Evolutionary conservation across 148 eudicot genomes (phyloP).

Genomic region (Fagopyrum esculentum): DNA sequence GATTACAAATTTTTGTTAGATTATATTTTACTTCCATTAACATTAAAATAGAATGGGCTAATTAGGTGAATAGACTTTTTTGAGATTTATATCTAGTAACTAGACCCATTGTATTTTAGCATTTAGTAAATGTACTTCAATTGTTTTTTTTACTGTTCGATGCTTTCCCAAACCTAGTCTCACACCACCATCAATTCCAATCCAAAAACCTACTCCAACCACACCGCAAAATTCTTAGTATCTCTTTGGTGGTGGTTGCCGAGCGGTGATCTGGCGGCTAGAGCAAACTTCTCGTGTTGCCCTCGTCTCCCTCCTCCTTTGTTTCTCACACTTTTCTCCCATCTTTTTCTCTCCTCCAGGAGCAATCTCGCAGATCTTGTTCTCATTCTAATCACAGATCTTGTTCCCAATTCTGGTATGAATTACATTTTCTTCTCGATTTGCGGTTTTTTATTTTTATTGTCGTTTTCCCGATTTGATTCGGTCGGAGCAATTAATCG

Average conservation of each 20-base stretch:
- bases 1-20: no score
- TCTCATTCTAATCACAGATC: background rate
- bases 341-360: background rate
- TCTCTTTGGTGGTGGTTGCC: constrained; percentile 6
- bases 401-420: background rate
- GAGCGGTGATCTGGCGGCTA: constrained; percentile 8
- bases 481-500: background rate
- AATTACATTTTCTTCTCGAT: background rate
- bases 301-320: background rate
- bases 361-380: background rate
- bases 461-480: background rate
- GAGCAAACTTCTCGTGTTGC: background rate
- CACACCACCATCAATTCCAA: no score
- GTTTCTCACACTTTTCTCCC: background rate
- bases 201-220: no score
- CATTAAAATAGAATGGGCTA: no score
- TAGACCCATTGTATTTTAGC: no score
- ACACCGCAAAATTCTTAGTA: background rate
- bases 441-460: background rate
- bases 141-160: no score
- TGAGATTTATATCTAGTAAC: no score
- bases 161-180: no score
- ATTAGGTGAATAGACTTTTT: no score
- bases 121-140: no score
- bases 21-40: no score